Conservation (phyloP, 2,329 filamentous ascomycete species). For the Emericellopsis atlantica region DNA sequence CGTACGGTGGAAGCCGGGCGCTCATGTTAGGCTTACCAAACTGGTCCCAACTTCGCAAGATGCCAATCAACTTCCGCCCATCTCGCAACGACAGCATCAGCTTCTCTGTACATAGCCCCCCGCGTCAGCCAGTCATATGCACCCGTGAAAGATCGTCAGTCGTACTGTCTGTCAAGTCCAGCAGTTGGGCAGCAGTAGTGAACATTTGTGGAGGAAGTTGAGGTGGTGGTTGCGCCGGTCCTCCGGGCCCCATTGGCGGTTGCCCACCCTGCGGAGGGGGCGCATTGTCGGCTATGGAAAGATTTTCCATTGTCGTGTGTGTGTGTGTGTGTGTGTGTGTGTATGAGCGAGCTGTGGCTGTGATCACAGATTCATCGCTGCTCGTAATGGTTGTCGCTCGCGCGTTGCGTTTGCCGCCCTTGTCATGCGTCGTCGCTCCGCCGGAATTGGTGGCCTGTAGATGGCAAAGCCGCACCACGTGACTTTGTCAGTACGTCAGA, state of each 20-base stretch:
- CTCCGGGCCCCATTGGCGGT: slow-evolving; percentile 11
- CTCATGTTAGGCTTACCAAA: slow-evolving; percentile 55
- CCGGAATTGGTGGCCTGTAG: no score
- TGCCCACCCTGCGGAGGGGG: slow-evolving; percentile 25
- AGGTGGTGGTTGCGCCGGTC: slow-evolving; percentile 35
- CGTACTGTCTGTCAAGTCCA: slow-evolving; percentile 93
- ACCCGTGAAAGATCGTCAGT: not conserved
- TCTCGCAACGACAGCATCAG: slow-evolving; percentile 84
- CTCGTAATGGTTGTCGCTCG: no score
- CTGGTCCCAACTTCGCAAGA: slow-evolving; percentile 93
- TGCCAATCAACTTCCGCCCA: slow-evolving; percentile 85
- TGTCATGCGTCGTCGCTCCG: no score
- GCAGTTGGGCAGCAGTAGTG: slow-evolving; percentile 86
- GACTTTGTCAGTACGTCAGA: no score
- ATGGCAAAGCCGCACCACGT: no score
- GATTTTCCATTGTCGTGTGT: slow-evolving; percentile 34
- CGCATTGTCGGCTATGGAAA: slow-evolving; percentile 31
- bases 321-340: not conserved
- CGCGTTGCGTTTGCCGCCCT: no score
- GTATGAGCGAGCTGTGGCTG: not conserved
- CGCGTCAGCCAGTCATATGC: slow-evolving; percentile 9
- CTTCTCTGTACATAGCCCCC: slow-evolving; percentile 55
- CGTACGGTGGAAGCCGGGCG: not conserved
- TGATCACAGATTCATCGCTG: not conserved
- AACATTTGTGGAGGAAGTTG: slow-evolving; percentile 93